Evolutionary conservation across 2,329 filamentous ascomycete species (phyloP), one percentile per base, ranked within the genome.

Genomic region (Hypoxylon sp.): DNA sequence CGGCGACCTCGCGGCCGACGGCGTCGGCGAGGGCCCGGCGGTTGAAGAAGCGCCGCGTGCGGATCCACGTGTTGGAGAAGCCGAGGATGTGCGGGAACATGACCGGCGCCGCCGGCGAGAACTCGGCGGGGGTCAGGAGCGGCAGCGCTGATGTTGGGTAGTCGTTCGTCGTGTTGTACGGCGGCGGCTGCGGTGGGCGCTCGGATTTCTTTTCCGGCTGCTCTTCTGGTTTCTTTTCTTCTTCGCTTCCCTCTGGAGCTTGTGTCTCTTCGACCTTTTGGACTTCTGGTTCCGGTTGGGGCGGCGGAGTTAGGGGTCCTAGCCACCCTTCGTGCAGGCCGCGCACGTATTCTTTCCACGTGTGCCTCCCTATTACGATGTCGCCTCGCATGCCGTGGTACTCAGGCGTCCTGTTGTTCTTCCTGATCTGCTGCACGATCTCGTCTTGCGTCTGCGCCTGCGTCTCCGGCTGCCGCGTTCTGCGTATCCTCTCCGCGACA

Each of bases 271-370:
- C 71, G 26, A 60, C 37, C n/a, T 58, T 56, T 31, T 55, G 51
- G n/a, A 52, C 48, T 35, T 60, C 60, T 5, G 55, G 58, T 24
- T 68, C 68, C 11, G 59, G 55, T 20, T 57, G 55, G 55, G 72
- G 72, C 1, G 89, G 89, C 53, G 86, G 76, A 57, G 89, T 85
- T 38, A 96, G 78, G 6, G 95, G 92, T 0, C 95, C 94, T 20
- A 99, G 78, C 94, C 95, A 99, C 53, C 95, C 95, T 76, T 99
- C 95, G 73, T 99, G 95, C 65, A 98, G 72, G 41, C 95, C 95
- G 56, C 93, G 84, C 20, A 98, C 80, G 73, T 98, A 99, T 76
- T 99, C 95, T 77, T 97, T 99, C 95, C 95, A 99, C 8, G 94
- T 88, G 72, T 97, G 90, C 54, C 94, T 81, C 10, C 95, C 95